Conservation (phyloP, 2,329 filamentous ascomycete species). For the Epichloe coenophiala region DNA sequence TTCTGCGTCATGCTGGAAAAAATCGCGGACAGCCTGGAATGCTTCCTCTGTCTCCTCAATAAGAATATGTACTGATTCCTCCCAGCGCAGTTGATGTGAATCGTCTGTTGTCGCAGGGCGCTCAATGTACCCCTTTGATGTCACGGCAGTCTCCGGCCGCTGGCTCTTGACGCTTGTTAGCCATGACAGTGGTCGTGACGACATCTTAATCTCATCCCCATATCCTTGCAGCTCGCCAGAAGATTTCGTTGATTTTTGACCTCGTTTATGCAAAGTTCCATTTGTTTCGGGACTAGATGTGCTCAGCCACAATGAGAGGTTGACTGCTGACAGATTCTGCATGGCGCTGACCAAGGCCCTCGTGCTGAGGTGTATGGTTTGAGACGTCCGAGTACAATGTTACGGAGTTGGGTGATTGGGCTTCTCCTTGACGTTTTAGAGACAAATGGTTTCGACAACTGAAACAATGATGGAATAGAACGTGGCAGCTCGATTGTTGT, state of each 20-base stretch:
- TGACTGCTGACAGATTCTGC: background rate
- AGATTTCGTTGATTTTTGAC: background rate
- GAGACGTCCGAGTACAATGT: background rate
- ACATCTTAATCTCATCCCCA: background rate
- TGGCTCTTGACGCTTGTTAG: slow-evolving; percentile 11
- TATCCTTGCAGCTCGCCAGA: background rate
- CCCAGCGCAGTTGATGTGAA: slow-evolving; percentile 11
- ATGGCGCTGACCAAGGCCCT: background rate
- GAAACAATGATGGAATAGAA: background rate
- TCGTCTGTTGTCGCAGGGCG: background rate
- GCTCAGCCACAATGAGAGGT: background rate
- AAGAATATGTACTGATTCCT: slow-evolving; percentile 29
- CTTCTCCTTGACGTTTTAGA: too few relatives aligned
- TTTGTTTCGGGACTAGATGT: background rate
- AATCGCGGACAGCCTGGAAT: slow-evolving; percentile 31
- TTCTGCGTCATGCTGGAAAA: slow-evolving; percentile 24
- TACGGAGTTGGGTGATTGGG: background rate
- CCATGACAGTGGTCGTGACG: slow-evolving; percentile 8
- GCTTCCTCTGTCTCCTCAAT: slow-evolving; percentile 37
- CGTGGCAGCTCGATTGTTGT: background rate
- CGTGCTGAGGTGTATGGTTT: background rate
- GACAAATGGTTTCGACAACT: too few relatives aligned
- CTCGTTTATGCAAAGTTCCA: background rate
- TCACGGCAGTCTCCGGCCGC: background rate
- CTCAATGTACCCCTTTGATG: slow-evolving; percentile 2